Evolutionary conservation across 441 rosid genomes (phyloP), one percentile per base, ranked within the genome.

Genomic region (Corymbia calophylla): DNA sequence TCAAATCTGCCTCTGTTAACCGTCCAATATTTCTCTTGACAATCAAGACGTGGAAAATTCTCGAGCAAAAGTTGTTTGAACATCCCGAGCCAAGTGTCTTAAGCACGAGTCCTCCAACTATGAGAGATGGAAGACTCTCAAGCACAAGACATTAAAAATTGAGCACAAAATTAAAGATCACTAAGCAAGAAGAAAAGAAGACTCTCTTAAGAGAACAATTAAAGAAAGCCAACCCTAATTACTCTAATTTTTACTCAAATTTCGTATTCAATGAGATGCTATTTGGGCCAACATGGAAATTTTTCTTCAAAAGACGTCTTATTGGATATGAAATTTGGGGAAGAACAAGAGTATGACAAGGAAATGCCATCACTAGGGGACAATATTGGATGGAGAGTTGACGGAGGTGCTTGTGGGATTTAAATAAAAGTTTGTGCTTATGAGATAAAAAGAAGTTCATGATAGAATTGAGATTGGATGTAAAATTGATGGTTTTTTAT

Each of bases 11-110:
- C 64, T 23, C 6, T 3, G 11, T 58, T 58, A 58, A 29, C 14
- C 64, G 25, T 58, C 1, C 14, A 25, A 58, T 29, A 58, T 58
- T 58, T 58, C 25, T 58, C n/a, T 58, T 10, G 11, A 58, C n/a
- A 58, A 25, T 8, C 2, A 6, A 58, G 14, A 58, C 29, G 10
- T 58, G 14, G n/a, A 58, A 58, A 58, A 23, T 29, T 58, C 62
- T 9, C 0, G 1, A 58, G 14, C 64, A 12, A 0, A 0, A 58
- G n/a, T 23, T 58, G 64, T 58, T 58, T 29, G 4, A 58, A 13
- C n/a, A 0, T 58, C 64, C 29, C 3, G 0, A 58, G 64, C 0
- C 0, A 0, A 58, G 14, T 10, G 11, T 25, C 62, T 9, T 3
- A 3, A 23, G 62, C 25, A 29, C 25, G 14, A 58, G 62, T 29